Conservation (phyloP, 2,329 filamentous ascomycete genomes). For the Xylaria hypoxylon region DNA sequence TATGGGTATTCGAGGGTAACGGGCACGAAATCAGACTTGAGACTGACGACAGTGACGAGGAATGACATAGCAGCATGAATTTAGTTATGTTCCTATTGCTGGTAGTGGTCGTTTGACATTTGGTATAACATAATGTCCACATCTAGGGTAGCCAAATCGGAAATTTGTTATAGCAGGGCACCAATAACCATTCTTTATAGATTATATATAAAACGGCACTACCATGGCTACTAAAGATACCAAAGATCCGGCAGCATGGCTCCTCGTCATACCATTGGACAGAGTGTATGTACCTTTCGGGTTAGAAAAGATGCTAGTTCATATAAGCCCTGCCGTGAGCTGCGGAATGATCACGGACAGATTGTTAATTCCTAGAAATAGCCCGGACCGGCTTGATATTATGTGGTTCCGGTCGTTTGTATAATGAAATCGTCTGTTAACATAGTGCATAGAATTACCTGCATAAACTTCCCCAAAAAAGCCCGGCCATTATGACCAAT, state of each 20-base stretch:
- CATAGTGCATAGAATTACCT: slow-evolving; percentile 7
- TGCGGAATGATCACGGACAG: slow-evolving; percentile 11
- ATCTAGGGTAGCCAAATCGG: neutral
- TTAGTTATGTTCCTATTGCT: neutral
- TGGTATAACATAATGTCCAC: neutral
- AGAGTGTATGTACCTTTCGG: neutral
- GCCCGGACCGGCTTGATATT: neutral
- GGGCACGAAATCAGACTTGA: slow-evolving; percentile 29
- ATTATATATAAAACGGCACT: slow-evolving; percentile 13
- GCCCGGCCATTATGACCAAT: neutral
- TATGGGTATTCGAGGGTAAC: slow-evolving; percentile 28
- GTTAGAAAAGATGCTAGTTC: slow-evolving; percentile 13
- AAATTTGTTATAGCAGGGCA: neutral
- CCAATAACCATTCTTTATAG: too few species aligned
- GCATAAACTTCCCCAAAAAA: slow-evolving; percentile 4
- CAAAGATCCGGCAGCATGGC: slow-evolving; percentile 1
- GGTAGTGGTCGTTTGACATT: neutral
- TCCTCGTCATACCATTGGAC: slow-evolving; percentile 1
- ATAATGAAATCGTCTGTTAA: slow-evolving; percentile 4
- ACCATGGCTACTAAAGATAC: neutral
- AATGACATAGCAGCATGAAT: slow-evolving; percentile 7
- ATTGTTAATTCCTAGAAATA: slow-evolving; percentile 11
- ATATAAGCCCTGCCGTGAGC: neutral
- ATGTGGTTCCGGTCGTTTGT: neutral
- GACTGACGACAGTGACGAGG: slow-evolving; percentile 22